Base-by-base conservation (phyloP, 164 flowering plant species). In the Akebia trifoliata region DNA sequence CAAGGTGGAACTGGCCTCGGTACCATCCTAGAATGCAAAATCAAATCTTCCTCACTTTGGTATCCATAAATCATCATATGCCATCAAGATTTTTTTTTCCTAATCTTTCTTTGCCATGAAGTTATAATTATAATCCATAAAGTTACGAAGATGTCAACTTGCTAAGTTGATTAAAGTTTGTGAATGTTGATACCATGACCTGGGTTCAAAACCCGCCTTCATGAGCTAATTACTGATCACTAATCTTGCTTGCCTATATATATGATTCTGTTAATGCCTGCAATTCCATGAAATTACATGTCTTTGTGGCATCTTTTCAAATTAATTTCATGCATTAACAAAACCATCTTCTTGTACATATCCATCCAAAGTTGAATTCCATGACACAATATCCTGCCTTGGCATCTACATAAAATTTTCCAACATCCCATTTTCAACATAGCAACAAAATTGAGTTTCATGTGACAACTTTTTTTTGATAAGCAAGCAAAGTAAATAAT, bases 261-360 rank as follows among this genome's bases (percentile, higher is more conserved):
- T n/a, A n/a, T n/a, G n/a, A n/a, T n/a, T n/a, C n/a, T n/a, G n/a
- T n/a, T n/a, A n/a, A n/a, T n/a, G n/a, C n/a, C n/a, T n/a, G n/a
- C n/a, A n/a, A n/a, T 74, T 77, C 81, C 81, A 77, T n/a, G 81
- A 74, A n/a, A 67, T 62, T 59, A n/a, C 49, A 57, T 77, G 74
- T 46, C 43, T 71, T 28, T 8, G 32, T 1, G 65, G 70, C 61
- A 77, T 74, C 50, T 55, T 50, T 17, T 64, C 66, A 43, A 77
- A 77, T 11, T 67, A 62, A 21, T 58, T 18, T 2, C 10, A 37
- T 9, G 78, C 78, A 43, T 20, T 61, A 8, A 37, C 57, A 45
- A 69, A 72, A 48, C 69, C 72, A 57, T 56, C 70, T 50, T 51
- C 61, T 50, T 62, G 67, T 6, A 69, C 63, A 64, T 72, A 72